These are phyloP conservation scores for Protomyces gravidus DNA, from an alignment of 1,139 yeast genomes.

Conservation along the genomic window DNA sequence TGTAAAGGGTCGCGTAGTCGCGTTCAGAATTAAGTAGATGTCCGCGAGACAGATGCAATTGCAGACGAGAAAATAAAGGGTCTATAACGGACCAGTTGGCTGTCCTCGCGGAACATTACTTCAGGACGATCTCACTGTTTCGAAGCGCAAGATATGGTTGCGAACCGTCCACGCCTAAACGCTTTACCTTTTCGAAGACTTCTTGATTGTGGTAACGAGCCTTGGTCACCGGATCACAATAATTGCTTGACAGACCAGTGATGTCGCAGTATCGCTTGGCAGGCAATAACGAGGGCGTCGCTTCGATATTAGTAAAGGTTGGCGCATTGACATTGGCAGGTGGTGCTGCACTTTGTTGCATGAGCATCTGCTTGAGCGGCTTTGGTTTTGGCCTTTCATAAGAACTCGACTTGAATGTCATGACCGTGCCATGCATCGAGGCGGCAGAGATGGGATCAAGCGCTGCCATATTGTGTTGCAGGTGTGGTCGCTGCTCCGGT, in stretches of 20 bases:
- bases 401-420: constrained; percentile 33
- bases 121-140: constrained; percentile 79
- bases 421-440: constrained; percentile 7
- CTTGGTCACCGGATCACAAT: constrained; percentile 71
- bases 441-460: background rate
- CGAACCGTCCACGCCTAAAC: constrained; percentile 85
- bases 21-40: too few relatives aligned
- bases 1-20: too few relatives aligned
- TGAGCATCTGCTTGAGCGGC: constrained; percentile 66
- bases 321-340: constrained; percentile 33
- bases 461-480: too few relatives aligned
- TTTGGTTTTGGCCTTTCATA: constrained; percentile 51
- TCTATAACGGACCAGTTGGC: too few relatives aligned
- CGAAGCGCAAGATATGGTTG: constrained; percentile 86
- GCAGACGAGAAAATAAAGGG: too few relatives aligned
- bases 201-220: constrained; percentile 79
- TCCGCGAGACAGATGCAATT: too few relatives aligned
- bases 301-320: constrained; percentile 59
- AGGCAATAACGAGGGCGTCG: constrained; percentile 86
- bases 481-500: too few relatives aligned
- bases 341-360: constrained; percentile 54
- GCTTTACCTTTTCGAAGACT: constrained; percentile 71
- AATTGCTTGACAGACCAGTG: constrained; percentile 78
- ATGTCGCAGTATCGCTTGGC: constrained; percentile 84
- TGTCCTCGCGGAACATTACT: too few relatives aligned